Evolutionary conservation across 345 rosid species (phyloP).

Genomic region (Pugionium cornutum): DNA sequence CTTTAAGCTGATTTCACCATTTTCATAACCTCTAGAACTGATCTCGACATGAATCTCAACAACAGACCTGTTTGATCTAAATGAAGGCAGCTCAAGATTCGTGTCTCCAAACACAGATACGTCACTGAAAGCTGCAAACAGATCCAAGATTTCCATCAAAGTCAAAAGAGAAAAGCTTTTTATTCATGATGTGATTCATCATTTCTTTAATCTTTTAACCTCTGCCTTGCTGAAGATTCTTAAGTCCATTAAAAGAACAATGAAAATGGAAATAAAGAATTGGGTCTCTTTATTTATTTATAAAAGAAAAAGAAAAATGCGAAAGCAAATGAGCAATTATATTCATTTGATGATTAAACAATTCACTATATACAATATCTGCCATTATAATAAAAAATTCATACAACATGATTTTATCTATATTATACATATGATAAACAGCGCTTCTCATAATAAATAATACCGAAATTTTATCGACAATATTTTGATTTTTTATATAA

Average conservation of each 20-base stretch:
- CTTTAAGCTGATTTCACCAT: slow-evolving; percentile 49
- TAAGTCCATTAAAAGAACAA: slow-evolving; percentile 36
- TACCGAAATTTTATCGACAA: no score
- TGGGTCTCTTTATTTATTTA: no score
- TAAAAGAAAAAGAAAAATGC: no score
- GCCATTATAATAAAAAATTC: no score
- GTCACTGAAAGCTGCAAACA: slow-evolving; percentile 52
- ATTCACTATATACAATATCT: no score
- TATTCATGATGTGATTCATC: background rate
- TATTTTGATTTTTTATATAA: no score
- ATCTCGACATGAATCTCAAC: slow-evolving; percentile 75
- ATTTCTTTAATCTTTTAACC: slow-evolving; percentile 42
- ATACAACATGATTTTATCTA: no score
- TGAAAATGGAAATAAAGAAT: no score
- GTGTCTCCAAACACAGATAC: slow-evolving; percentile 82
- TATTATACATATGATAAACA: no score
- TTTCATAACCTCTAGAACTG: slow-evolving; percentile 34
- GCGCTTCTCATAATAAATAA: no score
- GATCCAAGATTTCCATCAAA: slow-evolving; percentile 9
- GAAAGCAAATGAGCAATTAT: no score
- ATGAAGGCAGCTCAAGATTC: slow-evolving; percentile 78
- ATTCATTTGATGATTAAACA: no score
- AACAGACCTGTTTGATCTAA: slow-evolving; percentile 63
- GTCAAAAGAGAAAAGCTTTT: background rate
- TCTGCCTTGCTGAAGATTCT: slow-evolving; percentile 54